phyloP scores from a whole-genome alignment of 345 rosid species.

The Limnanthes douglasii region DNA sequence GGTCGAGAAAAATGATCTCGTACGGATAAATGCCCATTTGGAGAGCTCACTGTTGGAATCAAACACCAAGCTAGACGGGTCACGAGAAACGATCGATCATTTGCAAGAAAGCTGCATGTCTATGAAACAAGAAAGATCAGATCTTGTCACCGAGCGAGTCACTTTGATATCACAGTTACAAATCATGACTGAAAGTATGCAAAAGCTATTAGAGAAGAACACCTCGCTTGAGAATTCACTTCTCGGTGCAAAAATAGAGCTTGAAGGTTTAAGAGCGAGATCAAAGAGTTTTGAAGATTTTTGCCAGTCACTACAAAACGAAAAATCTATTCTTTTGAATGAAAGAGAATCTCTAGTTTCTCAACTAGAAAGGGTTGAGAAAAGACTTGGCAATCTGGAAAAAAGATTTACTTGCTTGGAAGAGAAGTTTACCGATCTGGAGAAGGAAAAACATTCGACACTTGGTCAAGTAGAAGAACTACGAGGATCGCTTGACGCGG shows the following conservation, averaged over 20 bases:
- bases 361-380: slow-evolving; percentile 42
- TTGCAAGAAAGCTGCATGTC: slow-evolving; percentile 48
- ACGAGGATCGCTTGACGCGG: slow-evolving; percentile 36
- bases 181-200: slow-evolving; percentile 55
- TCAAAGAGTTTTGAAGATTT: slow-evolving; percentile 62
- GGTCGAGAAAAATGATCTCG: slow-evolving; percentile 28
- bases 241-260: slow-evolving; percentile 57
- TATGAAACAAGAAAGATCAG: slow-evolving; percentile 56
- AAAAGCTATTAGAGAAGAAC: slow-evolving; percentile 52
- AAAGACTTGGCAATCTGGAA: slow-evolving; percentile 53
- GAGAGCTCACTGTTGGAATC: slow-evolving; percentile 60
- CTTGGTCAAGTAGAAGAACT: slow-evolving; percentile 57
- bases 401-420: slow-evolving; percentile 46
- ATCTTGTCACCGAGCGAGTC: slow-evolving; percentile 59
- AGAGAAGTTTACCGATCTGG: slow-evolving; percentile 45
- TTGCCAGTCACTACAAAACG: slow-evolving; percentile 50
- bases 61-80: slow-evolving; percentile 57
- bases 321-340: slow-evolving; percentile 40
- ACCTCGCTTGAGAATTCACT: slow-evolving; percentile 37
- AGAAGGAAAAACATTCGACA: slow-evolving; percentile 45
- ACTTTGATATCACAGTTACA: slow-evolving; percentile 69
- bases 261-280: slow-evolving; percentile 51
- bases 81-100: slow-evolving; percentile 34
- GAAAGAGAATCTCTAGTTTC: slow-evolving; percentile 42
- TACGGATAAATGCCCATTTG: slow-evolving; percentile 41